phyloP scores from a whole-genome alignment of 139 green algal genomes.

The Picochlorum costavermella region DNA sequence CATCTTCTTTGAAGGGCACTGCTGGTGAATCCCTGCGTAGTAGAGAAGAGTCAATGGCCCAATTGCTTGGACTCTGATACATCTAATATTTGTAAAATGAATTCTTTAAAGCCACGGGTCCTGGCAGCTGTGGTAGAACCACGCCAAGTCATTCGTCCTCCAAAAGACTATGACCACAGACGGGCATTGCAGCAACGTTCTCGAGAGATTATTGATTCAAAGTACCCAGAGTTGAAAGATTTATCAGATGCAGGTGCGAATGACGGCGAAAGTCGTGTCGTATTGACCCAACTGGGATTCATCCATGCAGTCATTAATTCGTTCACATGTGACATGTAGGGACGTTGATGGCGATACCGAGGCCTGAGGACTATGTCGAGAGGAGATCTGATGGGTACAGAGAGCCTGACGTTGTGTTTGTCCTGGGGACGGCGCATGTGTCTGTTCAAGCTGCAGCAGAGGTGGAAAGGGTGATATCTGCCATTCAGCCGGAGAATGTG shows the following conservation, averaged over 20 bases:
- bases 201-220: background rate
- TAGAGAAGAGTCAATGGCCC: too few relatives aligned
- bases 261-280: background rate
- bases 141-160: background rate
- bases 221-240: background rate
- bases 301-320: too few relatives aligned
- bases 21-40: too few relatives aligned
- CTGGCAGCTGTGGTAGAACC: too few relatives aligned
- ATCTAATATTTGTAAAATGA: too few relatives aligned
- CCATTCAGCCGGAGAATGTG: slow-evolving; percentile 54
- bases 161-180: background rate
- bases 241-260: background rate
- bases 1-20: too few relatives aligned
- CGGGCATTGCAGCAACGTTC: background rate
- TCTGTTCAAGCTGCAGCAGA: slow-evolving; percentile 40
- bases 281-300: too few relatives aligned
- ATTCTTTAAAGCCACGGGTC: too few relatives aligned
- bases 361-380: slow-evolving; percentile 52
- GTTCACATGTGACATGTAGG: slow-evolving; percentile 25
- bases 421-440: slow-evolving; percentile 70
- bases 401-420: slow-evolving; percentile 55
- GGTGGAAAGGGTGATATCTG: slow-evolving; percentile 45
- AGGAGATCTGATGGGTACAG: slow-evolving; percentile 61
- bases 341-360: slow-evolving; percentile 44
- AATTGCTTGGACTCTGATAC: too few relatives aligned